phyloP scores from a whole-genome alignment of 108 stramenopile genomes.

The Cyclostephanos invisitatus region DNA sequence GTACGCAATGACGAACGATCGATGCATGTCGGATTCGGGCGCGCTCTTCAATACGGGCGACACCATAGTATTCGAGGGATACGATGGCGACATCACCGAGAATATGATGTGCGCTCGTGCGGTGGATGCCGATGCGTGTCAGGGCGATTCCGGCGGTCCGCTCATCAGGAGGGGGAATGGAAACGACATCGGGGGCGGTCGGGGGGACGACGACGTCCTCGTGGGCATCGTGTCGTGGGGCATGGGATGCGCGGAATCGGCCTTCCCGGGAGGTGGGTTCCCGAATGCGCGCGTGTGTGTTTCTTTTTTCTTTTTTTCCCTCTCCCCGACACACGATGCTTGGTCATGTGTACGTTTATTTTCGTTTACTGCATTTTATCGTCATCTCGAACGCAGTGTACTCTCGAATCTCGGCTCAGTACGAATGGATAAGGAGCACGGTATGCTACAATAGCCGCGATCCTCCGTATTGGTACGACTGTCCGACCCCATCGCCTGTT shows the following conservation, averaged over 20 bases:
- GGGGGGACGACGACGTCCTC: slow-evolving; percentile 44
- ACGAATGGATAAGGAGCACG: slow-evolving; percentile 52
- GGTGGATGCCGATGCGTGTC: slow-evolving; percentile 15
- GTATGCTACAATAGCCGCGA: slow-evolving; percentile 50
- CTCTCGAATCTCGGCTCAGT: slow-evolving; percentile 44
- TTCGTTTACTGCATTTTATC: no score
- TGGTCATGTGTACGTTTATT: no score
- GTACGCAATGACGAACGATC: slow-evolving; percentile 27
- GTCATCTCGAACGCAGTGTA: slow-evolving; percentile 1
- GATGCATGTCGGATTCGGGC: slow-evolving; percentile 24
- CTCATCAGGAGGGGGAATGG: slow-evolving; percentile 13
- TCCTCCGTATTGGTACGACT: slow-evolving; percentile 56
- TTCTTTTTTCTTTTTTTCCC: not conserved
- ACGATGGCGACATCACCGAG: slow-evolving; percentile 17
- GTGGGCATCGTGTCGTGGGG: slow-evolving; percentile 55
- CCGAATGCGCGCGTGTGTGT: not conserved
- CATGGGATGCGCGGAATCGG: not conserved
- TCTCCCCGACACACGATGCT: slow-evolving; percentile 1
- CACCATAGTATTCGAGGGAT: slow-evolving; percentile 14
- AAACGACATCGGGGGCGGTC: slow-evolving; percentile 18
- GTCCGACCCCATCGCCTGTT: slow-evolving; percentile 19
- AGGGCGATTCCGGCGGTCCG: slow-evolving; percentile 39
- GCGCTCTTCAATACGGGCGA: slow-evolving; percentile 1
- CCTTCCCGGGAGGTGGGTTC: slow-evolving; percentile 6
- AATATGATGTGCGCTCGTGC: slow-evolving; percentile 47